These are phyloP conservation scores for Eucalyptus fibrosa DNA, from an alignment of 345 rosid genomes.

Conservation along the genomic window DNA sequence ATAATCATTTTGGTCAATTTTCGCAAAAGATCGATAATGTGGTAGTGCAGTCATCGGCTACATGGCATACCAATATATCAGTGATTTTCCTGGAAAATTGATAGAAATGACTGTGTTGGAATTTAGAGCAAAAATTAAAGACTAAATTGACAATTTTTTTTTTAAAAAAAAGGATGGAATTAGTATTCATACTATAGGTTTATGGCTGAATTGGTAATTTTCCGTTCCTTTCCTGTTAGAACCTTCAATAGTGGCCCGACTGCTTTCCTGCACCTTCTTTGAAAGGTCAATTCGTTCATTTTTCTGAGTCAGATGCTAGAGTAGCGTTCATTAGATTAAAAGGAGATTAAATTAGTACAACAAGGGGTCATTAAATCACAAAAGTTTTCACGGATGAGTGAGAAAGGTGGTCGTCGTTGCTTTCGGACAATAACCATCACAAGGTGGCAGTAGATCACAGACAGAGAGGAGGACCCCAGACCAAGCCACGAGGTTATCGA, in stretches of 20 bases:
- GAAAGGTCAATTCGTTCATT: background rate
- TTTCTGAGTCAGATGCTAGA: background rate
- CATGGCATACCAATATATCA: rapidly evolving
- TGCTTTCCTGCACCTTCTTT: background rate
- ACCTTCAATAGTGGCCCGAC: background rate
- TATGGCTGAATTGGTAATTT: background rate
- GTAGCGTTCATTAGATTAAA: background rate
- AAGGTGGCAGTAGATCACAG: background rate
- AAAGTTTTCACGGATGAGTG: background rate
- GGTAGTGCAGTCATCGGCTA: rapidly evolving
- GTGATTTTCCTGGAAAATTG: rapidly evolving
- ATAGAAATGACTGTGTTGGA: rapidly evolving
- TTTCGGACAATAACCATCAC: background rate
- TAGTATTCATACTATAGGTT: rapidly evolving
- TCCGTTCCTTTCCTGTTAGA: background rate
- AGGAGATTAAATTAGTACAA: background rate
- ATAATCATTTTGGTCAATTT: rapidly evolving
- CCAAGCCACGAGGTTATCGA: background rate
- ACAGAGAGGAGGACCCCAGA: background rate
- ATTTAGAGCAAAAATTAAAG: rapidly evolving
- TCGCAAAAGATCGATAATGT: too few species aligned
- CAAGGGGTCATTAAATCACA: background rate
- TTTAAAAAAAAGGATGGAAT: too few species aligned
- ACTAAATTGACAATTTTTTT: too few species aligned
- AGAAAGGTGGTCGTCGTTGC: background rate